Conservation (phyloP, 352 stramenopile genomes). For the Blastocystis hominis region DNA sequence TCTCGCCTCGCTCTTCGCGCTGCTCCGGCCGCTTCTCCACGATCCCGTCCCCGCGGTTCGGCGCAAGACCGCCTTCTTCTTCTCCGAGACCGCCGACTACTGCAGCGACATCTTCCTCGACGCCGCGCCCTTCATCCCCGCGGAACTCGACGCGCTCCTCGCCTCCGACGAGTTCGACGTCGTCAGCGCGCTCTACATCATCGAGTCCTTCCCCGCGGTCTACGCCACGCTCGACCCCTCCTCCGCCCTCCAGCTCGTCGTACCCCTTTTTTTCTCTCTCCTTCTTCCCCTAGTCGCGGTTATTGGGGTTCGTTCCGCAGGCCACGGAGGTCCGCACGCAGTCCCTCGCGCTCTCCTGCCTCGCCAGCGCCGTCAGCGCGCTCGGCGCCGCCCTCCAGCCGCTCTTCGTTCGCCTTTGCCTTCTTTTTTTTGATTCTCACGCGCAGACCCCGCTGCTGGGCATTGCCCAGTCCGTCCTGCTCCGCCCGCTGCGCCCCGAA, state of each 20-base stretch:
- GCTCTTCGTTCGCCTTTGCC: background rate
- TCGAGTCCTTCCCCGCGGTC: background rate
- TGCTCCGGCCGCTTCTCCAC: background rate
- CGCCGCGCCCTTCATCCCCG: background rate
- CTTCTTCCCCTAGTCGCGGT: background rate
- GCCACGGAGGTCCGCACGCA: background rate
- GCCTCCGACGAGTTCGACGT: slow-evolving; percentile 13
- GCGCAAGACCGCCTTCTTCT: slow-evolving; percentile 41
- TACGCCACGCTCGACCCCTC: background rate
- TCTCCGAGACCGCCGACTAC: slow-evolving; percentile 16
- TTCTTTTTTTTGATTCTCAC: background rate
- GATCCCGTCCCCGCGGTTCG: slow-evolving; percentile 28
- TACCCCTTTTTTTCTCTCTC: background rate
- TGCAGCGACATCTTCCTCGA: background rate
- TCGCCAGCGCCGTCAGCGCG: background rate
- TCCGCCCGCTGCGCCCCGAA: background rate
- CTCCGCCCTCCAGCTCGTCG: background rate
- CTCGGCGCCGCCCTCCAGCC: background rate
- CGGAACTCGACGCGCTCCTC: background rate
- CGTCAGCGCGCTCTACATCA: slow-evolving; percentile 10
- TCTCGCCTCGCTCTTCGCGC: background rate
- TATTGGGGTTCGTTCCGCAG: background rate
- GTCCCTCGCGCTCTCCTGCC: background rate
- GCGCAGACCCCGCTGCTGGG: background rate
- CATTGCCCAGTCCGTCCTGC: background rate